phyloP scores from a whole-genome alignment of 352 stramenopile species.

The Phytophthora capsici region DNA sequence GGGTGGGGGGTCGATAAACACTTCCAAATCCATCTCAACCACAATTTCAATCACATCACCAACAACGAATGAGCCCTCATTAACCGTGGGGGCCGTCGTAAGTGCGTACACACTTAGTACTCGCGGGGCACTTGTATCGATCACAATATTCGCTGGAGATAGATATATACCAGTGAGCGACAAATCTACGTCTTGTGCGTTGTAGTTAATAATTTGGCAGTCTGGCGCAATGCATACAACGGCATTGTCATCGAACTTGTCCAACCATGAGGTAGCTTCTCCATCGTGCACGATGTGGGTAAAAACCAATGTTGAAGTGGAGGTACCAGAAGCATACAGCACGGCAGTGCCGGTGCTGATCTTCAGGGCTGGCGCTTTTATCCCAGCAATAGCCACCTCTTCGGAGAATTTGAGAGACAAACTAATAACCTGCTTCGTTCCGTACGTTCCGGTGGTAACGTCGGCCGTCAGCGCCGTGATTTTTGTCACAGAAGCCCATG shows the following conservation, averaged over 20 bases:
- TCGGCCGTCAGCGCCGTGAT: conserved; percentile 57
- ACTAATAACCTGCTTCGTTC: conserved; percentile 74
- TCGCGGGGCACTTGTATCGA: conserved; percentile 63
- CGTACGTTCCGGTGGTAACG: conserved; percentile 59
- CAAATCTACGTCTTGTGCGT: conserved; percentile 42
- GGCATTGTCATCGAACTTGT: conserved; percentile 65
- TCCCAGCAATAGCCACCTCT: conserved; percentile 66
- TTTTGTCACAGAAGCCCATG: conserved; percentile 47
- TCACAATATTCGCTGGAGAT: conserved; percentile 53
- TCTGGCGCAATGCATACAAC: conserved; percentile 49
- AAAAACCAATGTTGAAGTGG: conserved; percentile 63
- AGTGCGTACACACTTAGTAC: conserved; percentile 70
- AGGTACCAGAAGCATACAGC: conserved; percentile 63
- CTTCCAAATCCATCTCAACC: conserved; percentile 72
- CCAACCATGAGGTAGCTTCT: conserved; percentile 48
- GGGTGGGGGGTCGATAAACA: conserved; percentile 81
- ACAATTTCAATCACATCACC: conserved; percentile 84
- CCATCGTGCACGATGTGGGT: conserved; percentile 68
- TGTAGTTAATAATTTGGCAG: conserved; percentile 80
- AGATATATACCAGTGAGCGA: conserved; percentile 55
- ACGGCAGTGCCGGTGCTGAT: conserved; percentile 68
- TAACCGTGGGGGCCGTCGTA: conserved; percentile 59
- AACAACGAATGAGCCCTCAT: conserved; percentile 73
- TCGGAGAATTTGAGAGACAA: conserved; percentile 78
- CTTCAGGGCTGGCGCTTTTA: conserved; percentile 45